Evolutionary conservation across 2,329 filamentous ascomycete genomes (phyloP).

Genomic region (Byssothecium circinans): DNA sequence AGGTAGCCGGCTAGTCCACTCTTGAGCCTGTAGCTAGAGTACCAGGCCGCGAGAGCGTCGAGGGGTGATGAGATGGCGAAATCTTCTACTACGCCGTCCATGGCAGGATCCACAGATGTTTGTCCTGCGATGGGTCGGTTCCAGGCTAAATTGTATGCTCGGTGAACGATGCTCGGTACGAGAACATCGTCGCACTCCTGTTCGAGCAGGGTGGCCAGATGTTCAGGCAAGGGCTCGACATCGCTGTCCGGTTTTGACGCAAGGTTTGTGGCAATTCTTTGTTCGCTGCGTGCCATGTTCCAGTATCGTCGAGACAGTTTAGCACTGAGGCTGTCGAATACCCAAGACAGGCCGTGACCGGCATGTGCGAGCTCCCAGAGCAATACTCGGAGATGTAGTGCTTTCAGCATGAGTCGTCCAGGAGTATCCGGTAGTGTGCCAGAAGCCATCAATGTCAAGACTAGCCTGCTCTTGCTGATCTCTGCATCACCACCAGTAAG

Average conservation of each 20-base stretch:
- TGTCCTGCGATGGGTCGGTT: slow-evolving; percentile 74
- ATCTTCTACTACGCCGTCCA: slow-evolving; percentile 84
- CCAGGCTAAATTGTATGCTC: slow-evolving; percentile 87
- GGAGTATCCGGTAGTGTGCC: slow-evolving; percentile 84
- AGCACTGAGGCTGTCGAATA: slow-evolving; percentile 70
- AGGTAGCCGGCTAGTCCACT: slow-evolving; percentile 67
- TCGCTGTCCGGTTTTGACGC: slow-evolving; percentile 47
- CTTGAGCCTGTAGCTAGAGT: slow-evolving; percentile 74
- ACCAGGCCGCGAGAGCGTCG: slow-evolving; percentile 91
- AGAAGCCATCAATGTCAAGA: slow-evolving; percentile 84
- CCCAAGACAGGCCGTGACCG: slow-evolving; percentile 63
- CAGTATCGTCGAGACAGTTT: slow-evolving; percentile 76
- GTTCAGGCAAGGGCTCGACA: slow-evolving; percentile 71
- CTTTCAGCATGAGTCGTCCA: slow-evolving; percentile 83
- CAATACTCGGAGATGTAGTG: slow-evolving; percentile 85
- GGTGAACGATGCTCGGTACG: slow-evolving; percentile 74
- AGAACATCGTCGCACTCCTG: slow-evolving; percentile 82
- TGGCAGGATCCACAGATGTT: slow-evolving; percentile 66
- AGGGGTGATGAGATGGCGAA: slow-evolving; percentile 81
- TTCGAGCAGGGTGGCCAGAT: slow-evolving; percentile 74
- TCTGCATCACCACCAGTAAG: slow-evolving; percentile 87
- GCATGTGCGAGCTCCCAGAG: slow-evolving; percentile 75
- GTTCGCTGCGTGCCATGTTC: slow-evolving; percentile 74
- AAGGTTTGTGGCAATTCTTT: slow-evolving; percentile 47
- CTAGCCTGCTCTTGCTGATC: slow-evolving; percentile 82